phyloP scores from a whole-genome alignment of 306 rosid species.

The Glycine soja region DNA sequence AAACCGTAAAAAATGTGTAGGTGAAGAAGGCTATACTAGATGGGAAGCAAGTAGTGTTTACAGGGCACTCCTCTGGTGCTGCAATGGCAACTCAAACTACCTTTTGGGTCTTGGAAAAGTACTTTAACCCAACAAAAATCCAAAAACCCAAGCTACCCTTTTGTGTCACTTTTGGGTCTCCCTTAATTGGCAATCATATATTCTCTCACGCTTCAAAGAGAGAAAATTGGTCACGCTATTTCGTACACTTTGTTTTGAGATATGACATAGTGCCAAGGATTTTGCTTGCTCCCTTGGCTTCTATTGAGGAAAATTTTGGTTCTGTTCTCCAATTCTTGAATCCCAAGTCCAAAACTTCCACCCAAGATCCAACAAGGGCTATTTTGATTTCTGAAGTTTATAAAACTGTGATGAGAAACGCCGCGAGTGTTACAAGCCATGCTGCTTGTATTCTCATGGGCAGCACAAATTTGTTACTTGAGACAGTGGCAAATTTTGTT shows the following conservation, averaged over 20 bases:
- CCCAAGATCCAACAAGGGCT: neutral
- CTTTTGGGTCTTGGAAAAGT: slow-evolving; percentile 65
- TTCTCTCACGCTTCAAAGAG: slow-evolving; percentile 71
- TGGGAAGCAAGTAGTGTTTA: slow-evolving; percentile 59
- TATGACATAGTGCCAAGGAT: slow-evolving; percentile 77
- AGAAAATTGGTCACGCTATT: slow-evolving; percentile 71
- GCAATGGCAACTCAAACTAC: slow-evolving; percentile 70
- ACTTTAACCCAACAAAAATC: slow-evolving; percentile 3
- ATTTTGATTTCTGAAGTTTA: slow-evolving; percentile 41
- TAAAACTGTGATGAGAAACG: slow-evolving; percentile 59
- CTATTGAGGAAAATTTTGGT: slow-evolving; percentile 41
- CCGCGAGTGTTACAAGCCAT: slow-evolving; percentile 62
- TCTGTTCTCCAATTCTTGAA: slow-evolving; percentile 49
- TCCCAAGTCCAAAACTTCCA: neutral
- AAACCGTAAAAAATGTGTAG: slow-evolving; percentile 49
- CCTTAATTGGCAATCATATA: slow-evolving; percentile 66
- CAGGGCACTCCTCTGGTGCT: slow-evolving; percentile 82
- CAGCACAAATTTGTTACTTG: slow-evolving; percentile 62
- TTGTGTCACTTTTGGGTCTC: slow-evolving; percentile 88
- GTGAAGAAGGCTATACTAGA: slow-evolving; percentile 48
- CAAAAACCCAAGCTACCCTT: slow-evolving; percentile 25
- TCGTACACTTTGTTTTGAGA: slow-evolving; percentile 68
- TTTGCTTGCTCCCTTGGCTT: slow-evolving; percentile 66
- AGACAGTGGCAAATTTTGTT: slow-evolving; percentile 58
- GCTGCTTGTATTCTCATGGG: slow-evolving; percentile 80